Evolutionary conservation across 129 eudicot genomes (phyloP).

Genomic region (Tagetes erecta): DNA sequence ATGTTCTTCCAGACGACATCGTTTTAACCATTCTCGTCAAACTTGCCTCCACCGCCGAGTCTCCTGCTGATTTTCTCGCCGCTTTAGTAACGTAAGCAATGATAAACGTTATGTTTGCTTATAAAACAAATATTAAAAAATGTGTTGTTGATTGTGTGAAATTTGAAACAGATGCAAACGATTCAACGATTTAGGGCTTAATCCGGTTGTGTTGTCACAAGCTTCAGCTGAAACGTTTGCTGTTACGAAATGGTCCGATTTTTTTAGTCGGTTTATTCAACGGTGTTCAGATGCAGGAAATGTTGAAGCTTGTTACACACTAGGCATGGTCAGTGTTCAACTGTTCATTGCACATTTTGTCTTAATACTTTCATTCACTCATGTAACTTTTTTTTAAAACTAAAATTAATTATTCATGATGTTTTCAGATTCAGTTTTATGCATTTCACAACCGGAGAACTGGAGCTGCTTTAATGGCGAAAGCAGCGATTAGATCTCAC

Average conservation of each 20-base stretch:
- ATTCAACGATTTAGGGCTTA: conserved; percentile 31
- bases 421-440: conserved; percentile 42
- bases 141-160: conserved; percentile 4
- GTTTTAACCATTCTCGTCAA: conserved; percentile 41
- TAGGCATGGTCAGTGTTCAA: conserved; percentile 45
- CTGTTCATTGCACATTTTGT: neutral
- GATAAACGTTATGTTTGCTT: neutral
- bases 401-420: too few relatives aligned
- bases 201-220: conserved; percentile 34
- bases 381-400: too few relatives aligned
- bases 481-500: conserved; percentile 39
- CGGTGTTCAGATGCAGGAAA: conserved; percentile 43
- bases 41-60: conserved; percentile 41
- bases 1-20: conserved; percentile 49
- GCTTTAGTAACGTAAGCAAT: conserved; percentile 42
- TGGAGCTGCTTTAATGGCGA: conserved; percentile 43
- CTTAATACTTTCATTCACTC: too few relatives aligned
- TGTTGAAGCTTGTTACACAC: conserved; percentile 41
- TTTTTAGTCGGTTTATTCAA: conserved; percentile 34
- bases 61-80: conserved; percentile 49
- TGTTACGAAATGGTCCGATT: conserved; percentile 34
- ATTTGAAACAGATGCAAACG: conserved; percentile 33
- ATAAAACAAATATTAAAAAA: neutral
- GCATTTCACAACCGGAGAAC: conserved; percentile 20
- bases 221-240: conserved; percentile 36